Conservation (phyloP, 2,329 filamentous ascomycete genomes). For the Fusarium humuli region DNA sequence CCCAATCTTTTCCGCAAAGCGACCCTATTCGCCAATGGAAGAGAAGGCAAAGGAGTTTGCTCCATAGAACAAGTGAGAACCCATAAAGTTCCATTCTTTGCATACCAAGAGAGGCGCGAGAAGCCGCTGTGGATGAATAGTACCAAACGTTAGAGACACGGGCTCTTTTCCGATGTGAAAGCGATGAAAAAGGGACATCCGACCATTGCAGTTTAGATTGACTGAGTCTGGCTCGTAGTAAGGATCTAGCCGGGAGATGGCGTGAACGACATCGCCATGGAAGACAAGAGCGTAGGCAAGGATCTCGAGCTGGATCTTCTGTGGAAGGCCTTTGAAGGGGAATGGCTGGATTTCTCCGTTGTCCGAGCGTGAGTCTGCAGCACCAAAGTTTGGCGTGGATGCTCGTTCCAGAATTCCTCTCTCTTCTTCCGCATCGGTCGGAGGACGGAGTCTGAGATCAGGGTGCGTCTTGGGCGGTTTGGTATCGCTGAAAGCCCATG, state of each 20-base stretch:
- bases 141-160: constrained; percentile 49
- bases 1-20: constrained; percentile 59
- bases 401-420: background rate
- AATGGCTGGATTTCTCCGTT: constrained; percentile 39
- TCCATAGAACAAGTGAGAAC: constrained; percentile 60
- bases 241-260: constrained; percentile 59
- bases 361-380: fast-evolving
- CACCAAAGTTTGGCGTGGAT: background rate
- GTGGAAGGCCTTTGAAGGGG: constrained; percentile 50
- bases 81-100: constrained; percentile 56
- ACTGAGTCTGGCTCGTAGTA: constrained; percentile 37
- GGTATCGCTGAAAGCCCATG: constrained; percentile 12
- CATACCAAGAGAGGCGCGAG: constrained; percentile 56
- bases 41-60: constrained; percentile 63
- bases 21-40: constrained; percentile 63
- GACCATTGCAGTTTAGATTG: constrained; percentile 12
- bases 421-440: constrained; percentile 1
- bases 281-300: constrained; percentile 54
- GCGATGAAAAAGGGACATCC: constrained; percentile 48
- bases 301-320: constrained; percentile 50
- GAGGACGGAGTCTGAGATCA: constrained; percentile 9
- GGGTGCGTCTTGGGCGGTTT: no score
- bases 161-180: constrained; percentile 54
- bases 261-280: constrained; percentile 53
- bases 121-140: constrained; percentile 51